Base-by-base conservation (phyloP, 768 basidiomycete genomes). In the Mrakia frigida region DNA sequence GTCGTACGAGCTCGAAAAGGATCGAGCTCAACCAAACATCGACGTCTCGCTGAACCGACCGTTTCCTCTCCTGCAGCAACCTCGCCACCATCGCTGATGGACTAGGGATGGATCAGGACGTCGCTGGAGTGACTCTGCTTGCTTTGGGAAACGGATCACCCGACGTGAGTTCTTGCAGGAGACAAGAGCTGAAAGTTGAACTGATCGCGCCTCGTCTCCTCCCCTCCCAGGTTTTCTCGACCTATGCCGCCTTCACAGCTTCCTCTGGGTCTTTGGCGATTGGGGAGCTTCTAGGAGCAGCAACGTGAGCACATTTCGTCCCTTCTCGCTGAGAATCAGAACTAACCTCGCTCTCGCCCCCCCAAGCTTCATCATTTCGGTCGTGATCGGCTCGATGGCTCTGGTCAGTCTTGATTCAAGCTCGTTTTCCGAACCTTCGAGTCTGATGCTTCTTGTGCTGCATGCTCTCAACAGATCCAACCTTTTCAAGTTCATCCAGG, bases 311-410 rank as follows among this genome's bases (percentile, higher is more conserved):
- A 18, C 18, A 7, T 46, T 46, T 18, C 18, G 43, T 18, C 43
- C 18, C 43, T 46, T 46, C 18, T 18, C 9, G 43, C 43, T 46
- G 43, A 7, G 18, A 46, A 7, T 46, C 9, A 46, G 9, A 9
- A 7, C 9, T 46, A 46, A 18, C 43, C 18, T 46, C 43, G 43
- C 43, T 46, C 18, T 18, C 9, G 7, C 43, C 9, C 43, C 9
- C 18, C 43, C 9, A 7, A 46, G 43, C 1, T 99, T 99, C 85
- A 95, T 99, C 83, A 90, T 93, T 31, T 93, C 93, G 2, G 93
- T 94, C 80, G 97, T 99, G 33, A 96, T 93, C 18, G 97, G 97
- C 11, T 91, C 92, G n/a, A 96, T 99, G 90, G 94, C 93, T 80
- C 90, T 98, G 83, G 94, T 56, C 9, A 9, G 56, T 56, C 9